Percentiles rank a stretch among this genome's conserved stretches.
Conservation (phyloP, 306 rosid genomes). For the Vigna mungo region DNA sequence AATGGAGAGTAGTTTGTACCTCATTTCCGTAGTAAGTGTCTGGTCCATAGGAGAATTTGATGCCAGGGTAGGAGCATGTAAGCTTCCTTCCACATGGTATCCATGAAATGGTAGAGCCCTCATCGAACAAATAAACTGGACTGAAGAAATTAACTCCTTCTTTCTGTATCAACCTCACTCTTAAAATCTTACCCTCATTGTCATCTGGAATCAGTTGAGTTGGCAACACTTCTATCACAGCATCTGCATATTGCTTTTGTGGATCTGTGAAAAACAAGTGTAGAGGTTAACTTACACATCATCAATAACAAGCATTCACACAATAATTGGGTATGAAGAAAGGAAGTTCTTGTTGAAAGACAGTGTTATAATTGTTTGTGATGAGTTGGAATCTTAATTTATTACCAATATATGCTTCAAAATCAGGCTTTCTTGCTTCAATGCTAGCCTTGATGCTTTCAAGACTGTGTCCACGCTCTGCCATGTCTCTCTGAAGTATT, state of each 20-base stretch:
- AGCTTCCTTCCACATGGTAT: slow-evolving; percentile 99
- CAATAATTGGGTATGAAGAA: neutral
- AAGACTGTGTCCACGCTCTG: slow-evolving; percentile 98
- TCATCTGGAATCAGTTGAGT: slow-evolving; percentile 87
- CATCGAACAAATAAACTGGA: slow-evolving; percentile 97
- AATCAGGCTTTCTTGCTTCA: slow-evolving; percentile 96
- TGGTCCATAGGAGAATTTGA: slow-evolving; percentile 91
- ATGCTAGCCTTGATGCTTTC: slow-evolving; percentile 99
- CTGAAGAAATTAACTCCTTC: slow-evolving; percentile 82
- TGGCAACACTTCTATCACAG: slow-evolving; percentile 97
- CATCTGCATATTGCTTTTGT: slow-evolving; percentile 96
- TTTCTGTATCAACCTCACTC: slow-evolving; percentile 93
- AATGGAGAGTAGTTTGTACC: slow-evolving; percentile 52
- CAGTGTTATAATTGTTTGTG: neutral
- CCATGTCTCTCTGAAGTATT: slow-evolving; percentile 91
- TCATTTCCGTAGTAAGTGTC: slow-evolving; percentile 75
- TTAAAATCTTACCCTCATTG: slow-evolving; percentile 87
- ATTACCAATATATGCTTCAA: slow-evolving; percentile 93
- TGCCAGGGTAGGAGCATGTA: slow-evolving; percentile 99
- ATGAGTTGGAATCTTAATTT: slow-evolving; percentile 26
- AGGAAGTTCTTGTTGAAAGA: neutral
- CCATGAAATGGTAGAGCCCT: slow-evolving; percentile 95
- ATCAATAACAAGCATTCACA: neutral
- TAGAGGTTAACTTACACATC: slow-evolving; percentile 9
- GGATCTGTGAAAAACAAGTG: slow-evolving; percentile 65